These are phyloP conservation scores for Tritrichomonas musculus DNA, from an alignment of 208 protist species.

Conservation along the genomic window DNA sequence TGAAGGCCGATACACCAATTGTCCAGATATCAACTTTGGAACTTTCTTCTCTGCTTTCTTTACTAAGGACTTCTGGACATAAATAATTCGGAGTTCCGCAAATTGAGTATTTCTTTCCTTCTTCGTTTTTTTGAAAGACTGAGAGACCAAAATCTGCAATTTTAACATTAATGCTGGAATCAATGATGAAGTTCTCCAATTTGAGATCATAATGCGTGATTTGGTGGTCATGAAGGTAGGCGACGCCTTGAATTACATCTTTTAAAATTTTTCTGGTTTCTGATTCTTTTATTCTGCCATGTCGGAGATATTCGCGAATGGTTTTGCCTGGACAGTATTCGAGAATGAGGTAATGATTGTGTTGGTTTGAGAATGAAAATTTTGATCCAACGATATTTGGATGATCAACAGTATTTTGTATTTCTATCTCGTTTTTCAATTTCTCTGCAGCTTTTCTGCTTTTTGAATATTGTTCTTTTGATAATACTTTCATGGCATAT, in stretches of 20 bases:
- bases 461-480: conserved; percentile 53
- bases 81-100: conserved; percentile 35
- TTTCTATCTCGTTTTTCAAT: conserved; percentile 81
- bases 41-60: conserved; percentile 65
- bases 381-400: conserved; percentile 84
- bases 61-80: not conserved
- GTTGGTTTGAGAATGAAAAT: conserved; percentile 78
- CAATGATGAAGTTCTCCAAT: conserved; percentile 84
- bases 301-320: not conserved
- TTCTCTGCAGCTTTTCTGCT: conserved; percentile 34
- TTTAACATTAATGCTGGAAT: conserved; percentile 68
- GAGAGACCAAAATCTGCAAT: conserved; percentile 85
- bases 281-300: not conserved
- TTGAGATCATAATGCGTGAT: conserved; percentile 94
- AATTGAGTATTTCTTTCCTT: conserved; percentile 67
- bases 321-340: conserved; percentile 68
- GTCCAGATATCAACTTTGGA: conserved; percentile 94
- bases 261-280: not conserved
- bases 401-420: conserved; percentile 81
- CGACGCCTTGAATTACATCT: not conserved
- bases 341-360: conserved; percentile 85
- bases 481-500: conserved; percentile 85
- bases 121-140: conserved; percentile 68
- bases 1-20: conserved; percentile 85
- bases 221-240: conserved; percentile 26